These are phyloP conservation scores for Fulvia fulva DNA, from an alignment of 2,329 filamentous ascomycete species.

Conservation along the genomic window DNA sequence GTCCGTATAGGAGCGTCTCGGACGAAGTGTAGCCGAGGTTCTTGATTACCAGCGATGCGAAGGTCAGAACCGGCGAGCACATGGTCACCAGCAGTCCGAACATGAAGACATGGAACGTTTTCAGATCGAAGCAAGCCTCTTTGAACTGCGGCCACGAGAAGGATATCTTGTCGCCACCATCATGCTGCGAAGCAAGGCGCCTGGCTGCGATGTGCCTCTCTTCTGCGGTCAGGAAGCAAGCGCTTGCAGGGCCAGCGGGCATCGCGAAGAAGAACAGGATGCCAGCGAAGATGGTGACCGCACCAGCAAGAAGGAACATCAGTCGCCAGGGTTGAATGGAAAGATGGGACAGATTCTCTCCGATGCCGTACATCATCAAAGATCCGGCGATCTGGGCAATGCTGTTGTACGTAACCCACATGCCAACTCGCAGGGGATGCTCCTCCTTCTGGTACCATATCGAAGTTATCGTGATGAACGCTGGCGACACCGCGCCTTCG, in stretches of 20 bases:
- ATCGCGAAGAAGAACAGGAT: constrained; percentile 46
- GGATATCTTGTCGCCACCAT: constrained; percentile 42
- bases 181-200: constrained; percentile 37
- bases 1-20: constrained; percentile 47
- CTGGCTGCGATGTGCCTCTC: constrained; percentile 43
- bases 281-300: constrained; percentile 42
- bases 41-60: constrained; percentile 50
- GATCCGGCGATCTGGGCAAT: constrained; percentile 46
- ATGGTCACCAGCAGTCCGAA: constrained; percentile 48
- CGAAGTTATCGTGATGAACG: constrained; percentile 45
- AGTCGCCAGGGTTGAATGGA: constrained; percentile 45
- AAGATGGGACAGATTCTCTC: constrained; percentile 36
- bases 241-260: constrained; percentile 45
- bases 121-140: constrained; percentile 44
- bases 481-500: constrained; percentile 45
- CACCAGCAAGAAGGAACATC: constrained; percentile 51
- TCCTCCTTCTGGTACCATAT: constrained; percentile 31
- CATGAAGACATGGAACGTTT: constrained; percentile 44
- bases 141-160: constrained; percentile 45
- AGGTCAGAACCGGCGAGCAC: constrained; percentile 46
- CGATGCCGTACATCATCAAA: constrained; percentile 51
- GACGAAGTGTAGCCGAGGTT: constrained; percentile 43
- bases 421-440: constrained; percentile 26
- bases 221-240: constrained; percentile 47
- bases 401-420: constrained; percentile 47